phyloP scores from a whole-genome alignment of 768 basidiomycete species.

The Serendipita sp. region DNA sequence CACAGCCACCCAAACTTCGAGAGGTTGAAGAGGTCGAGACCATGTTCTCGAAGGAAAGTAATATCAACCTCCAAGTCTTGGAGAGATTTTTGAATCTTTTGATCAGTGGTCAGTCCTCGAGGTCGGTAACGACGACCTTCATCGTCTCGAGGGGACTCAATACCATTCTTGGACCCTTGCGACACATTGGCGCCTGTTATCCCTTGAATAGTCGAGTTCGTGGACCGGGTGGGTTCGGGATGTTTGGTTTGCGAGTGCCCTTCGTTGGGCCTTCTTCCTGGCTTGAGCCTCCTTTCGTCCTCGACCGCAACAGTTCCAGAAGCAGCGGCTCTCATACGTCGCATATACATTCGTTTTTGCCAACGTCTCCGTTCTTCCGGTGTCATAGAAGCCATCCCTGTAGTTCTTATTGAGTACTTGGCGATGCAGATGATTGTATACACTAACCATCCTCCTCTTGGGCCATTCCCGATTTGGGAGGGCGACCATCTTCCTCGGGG shows the following conservation, averaged over 20 bases:
- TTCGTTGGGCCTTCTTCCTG: conserved; percentile 21
- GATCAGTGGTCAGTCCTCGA: conserved; percentile 29
- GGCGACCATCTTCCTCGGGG: background rate
- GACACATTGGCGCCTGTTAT: background rate
- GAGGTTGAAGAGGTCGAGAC: conserved; percentile 36
- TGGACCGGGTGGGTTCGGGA: background rate
- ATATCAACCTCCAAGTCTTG: conserved; percentile 30
- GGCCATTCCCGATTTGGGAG: no score
- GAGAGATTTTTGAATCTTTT: conserved; percentile 30
- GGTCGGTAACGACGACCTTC: conserved; percentile 12
- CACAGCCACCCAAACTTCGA: conserved; percentile 24
- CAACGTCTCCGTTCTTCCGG: conserved; percentile 3
- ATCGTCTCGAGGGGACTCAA: conserved; percentile 8
- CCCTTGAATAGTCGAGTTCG: conserved; percentile 2
- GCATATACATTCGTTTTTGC: conserved; percentile 55
- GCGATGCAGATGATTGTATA: no score
- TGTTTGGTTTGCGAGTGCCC: conserved; percentile 11
- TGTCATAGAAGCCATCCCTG: background rate
- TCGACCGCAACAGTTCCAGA: conserved; percentile 22
- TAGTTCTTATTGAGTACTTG: background rate
- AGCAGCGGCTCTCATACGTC: conserved; percentile 43
- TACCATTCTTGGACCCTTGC: conserved; percentile 4
- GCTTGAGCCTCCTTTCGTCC: conserved; percentile 23
- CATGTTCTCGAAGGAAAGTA: conserved; percentile 25
- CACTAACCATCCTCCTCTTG: no score